Conservation (phyloP, 2,329 filamentous ascomycete genomes). For the Arthrinium puccinioides region DNA sequence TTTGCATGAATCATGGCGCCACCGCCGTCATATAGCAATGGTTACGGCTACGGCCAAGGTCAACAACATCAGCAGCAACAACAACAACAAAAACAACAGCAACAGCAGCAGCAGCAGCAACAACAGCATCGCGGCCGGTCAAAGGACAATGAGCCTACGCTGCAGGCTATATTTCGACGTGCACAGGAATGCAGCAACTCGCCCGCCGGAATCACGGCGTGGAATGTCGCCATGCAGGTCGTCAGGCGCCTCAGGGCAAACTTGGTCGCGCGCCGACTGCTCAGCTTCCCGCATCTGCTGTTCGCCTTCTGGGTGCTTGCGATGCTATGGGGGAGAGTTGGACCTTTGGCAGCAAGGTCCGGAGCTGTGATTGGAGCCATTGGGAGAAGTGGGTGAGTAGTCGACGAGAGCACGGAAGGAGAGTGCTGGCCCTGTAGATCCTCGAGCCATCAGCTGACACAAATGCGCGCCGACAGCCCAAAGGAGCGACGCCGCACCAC, state of each 20-base stretch:
- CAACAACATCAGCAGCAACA: too few species aligned
- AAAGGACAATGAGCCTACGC: too few species aligned
- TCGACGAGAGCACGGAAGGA: too few species aligned
- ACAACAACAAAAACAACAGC: too few species aligned
- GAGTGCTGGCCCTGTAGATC: too few species aligned
- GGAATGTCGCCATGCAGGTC: conserved; percentile 19
- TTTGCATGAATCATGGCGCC: too few species aligned
- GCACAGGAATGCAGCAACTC: neutral
- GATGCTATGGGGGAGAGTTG: conserved; percentile 77
- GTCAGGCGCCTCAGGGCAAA: conserved; percentile 33
- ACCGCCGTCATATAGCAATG: too few species aligned
- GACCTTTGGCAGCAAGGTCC: conserved; percentile 64
- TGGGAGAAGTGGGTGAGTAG: conserved; percentile 87
- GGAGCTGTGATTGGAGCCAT: conserved; percentile 69
- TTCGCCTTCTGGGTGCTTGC: conserved; percentile 68
- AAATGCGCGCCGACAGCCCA: conserved; percentile 48
- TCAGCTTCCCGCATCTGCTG: conserved; percentile 61
- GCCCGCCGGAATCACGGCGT: conserved; percentile 9
- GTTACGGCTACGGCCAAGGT: too few species aligned
- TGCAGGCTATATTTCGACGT: neutral
- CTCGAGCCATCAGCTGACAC: conserved; percentile 5
- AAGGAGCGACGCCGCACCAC: conserved; percentile 71
- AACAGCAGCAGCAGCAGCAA: too few species aligned
- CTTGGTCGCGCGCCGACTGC: conserved; percentile 40
- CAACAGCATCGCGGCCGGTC: too few species aligned